Conservation (phyloP, 441 rosid genomes). For the Rhodomyrtus psidioides region DNA sequence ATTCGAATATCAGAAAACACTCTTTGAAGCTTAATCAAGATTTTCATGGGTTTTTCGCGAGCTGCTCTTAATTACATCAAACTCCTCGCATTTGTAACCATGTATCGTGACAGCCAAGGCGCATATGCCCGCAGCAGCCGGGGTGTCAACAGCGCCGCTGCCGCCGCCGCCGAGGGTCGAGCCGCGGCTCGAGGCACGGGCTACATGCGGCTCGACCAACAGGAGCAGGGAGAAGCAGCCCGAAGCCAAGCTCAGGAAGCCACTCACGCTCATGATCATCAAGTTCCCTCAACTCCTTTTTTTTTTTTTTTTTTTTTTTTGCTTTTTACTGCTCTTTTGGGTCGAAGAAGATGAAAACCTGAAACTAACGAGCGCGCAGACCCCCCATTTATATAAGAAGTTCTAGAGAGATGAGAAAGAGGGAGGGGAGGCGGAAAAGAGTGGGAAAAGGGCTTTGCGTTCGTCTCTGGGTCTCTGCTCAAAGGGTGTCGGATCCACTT, state of each 20-base stretch:
- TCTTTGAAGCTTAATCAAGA: not conserved
- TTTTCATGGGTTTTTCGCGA: not conserved
- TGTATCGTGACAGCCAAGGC: slow-evolving; percentile 38
- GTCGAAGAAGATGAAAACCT: not conserved
- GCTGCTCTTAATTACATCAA: slow-evolving; percentile 60
- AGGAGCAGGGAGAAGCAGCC: not conserved
- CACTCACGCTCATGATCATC: not conserved
- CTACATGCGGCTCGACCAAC: slow-evolving; percentile 8
- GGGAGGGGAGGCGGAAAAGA: too few species aligned
- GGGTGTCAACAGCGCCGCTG: not conserved
- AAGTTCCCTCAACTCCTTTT: not conserved
- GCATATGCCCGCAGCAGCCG: slow-evolving; percentile 38
- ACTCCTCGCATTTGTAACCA: slow-evolving; percentile 84
- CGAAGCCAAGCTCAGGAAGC: not conserved
- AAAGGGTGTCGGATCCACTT: not conserved
- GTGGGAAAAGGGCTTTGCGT: not conserved
- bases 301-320: not conserved
- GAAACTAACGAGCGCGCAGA: not conserved
- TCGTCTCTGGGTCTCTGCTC: not conserved
- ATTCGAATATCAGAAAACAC: not conserved
- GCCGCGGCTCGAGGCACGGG: slow-evolving; percentile 20
- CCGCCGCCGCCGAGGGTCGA: not conserved
- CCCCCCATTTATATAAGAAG: not conserved
- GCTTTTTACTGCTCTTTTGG: not conserved
- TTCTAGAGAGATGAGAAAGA: not conserved